Conservation (phyloP, 2,329 filamentous ascomycete genomes). For the Exophiala sideris region DNA sequence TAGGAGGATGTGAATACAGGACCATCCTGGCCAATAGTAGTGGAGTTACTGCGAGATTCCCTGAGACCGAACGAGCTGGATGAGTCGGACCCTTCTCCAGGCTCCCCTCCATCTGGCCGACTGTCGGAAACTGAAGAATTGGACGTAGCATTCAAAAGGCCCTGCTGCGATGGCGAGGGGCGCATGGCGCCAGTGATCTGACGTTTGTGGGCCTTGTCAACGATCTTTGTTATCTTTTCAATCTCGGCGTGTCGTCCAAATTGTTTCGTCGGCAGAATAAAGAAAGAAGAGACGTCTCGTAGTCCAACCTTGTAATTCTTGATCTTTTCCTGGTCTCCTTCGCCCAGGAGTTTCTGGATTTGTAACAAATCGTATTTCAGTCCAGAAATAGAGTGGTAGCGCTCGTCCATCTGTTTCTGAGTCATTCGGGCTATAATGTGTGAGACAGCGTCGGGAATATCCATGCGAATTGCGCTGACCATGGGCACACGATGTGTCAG, state of each 20-base stretch:
- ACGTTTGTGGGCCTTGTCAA: conserved; percentile 70
- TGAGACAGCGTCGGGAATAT: conserved; percentile 78
- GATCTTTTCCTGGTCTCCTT: conserved; percentile 69
- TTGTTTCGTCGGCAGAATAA: conserved; percentile 76
- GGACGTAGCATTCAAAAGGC: conserved; percentile 50
- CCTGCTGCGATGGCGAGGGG: conserved; percentile 36
- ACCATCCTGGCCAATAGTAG: conserved; percentile 27
- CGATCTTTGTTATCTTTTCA: conserved; percentile 66
- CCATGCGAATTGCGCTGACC: conserved; percentile 72
- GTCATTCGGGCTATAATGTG: conserved; percentile 89
- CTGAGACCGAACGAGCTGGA: conserved; percentile 46
- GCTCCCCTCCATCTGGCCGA: conserved; percentile 50
- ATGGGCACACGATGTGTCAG: conserved; percentile 73
- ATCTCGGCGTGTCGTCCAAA: conserved; percentile 75
- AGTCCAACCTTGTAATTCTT: conserved; percentile 72
- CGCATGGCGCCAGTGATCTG: conserved; percentile 47
- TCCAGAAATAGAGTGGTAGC: conserved; percentile 85
- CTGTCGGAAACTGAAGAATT: conserved; percentile 52
- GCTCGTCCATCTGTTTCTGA: conserved; percentile 78
- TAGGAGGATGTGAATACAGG: conserved; percentile 7
- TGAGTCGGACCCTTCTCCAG: conserved; percentile 51
- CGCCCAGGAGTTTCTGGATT: conserved; percentile 69
- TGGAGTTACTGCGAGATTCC: conserved; percentile 38
- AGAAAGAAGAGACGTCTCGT: conserved; percentile 89
- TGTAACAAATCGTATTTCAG: conserved; percentile 75